Base-by-base conservation (phyloP, 441 rosid genomes). In the Raphanus hybrid region DNA sequence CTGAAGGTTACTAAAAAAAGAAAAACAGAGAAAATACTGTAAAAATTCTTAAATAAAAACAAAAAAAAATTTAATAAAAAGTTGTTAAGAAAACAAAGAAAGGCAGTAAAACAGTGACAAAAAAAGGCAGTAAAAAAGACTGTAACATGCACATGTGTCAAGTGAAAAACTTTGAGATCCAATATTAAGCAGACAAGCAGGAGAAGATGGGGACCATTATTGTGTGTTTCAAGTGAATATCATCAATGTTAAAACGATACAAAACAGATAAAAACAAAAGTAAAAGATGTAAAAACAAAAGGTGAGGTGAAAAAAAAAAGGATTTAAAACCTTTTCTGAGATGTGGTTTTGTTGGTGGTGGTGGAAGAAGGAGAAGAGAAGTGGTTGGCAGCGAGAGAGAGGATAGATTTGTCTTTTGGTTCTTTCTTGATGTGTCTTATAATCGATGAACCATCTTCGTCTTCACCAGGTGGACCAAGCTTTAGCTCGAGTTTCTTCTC, bases 281-380 rank as follows among this genome's bases (percentile, higher is more conserved):
- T 15, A n/a, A 65, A 29, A 67, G 59, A 61, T 32, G 41, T 3
- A 29, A 29, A 29, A 29, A 29, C 34, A 29, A 84, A 87, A 71
- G 78, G 65, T 81, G 78, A 7, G 14, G 34, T 43, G 1, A 23
- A 2, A 58, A 15, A 8, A 63, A 6, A n/a, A n/a, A n/a, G n/a
- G n/a, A n/a, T n/a, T n/a, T n/a, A n/a, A n/a, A 60, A 72, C 98
- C 98, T 94, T 86, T 94, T 95, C 86, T 92, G 99, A 73, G 97
- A 92, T 86, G 91, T 78, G 92, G 85, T 75, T 87, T 68, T 58
- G 88, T 83, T 67, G 45, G 86, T 76, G 68, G 74, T 41, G 68
- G 73, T 45, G 27, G 73, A 66, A 26, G 72, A 60, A 63, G 57
- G 32, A 27, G 72, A 60, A 29, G 57, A 79, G 54, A 77, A 54